phyloP scores from a whole-genome alignment of 805 yeast genomes.

The Cyberlindnera euphorbiiphila region DNA sequence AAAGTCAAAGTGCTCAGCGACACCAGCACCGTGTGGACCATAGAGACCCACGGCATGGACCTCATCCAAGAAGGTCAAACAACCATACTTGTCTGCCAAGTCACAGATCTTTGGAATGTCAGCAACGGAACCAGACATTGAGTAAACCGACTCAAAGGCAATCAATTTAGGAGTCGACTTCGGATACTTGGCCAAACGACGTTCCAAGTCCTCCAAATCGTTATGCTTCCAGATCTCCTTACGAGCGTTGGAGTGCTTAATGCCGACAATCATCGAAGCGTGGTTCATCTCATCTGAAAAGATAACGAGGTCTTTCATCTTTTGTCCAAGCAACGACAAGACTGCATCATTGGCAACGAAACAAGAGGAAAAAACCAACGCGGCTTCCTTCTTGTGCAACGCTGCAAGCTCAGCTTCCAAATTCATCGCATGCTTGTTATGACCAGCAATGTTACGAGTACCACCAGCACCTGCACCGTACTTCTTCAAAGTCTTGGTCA shows the following conservation, averaged over 20 bases:
- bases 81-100: conserved; percentile 96
- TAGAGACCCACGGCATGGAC: conserved; percentile 99
- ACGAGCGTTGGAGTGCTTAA: conserved; percentile 80
- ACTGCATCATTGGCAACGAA: conserved; percentile 97
- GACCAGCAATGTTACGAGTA: conserved; percentile 98
- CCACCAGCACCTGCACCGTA: conserved; percentile 99
- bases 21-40: conserved; percentile 99
- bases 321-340: conserved; percentile 84
- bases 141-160: conserved; percentile 95
- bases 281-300: conserved; percentile 93
- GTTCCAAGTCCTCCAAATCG: conserved; percentile 79
- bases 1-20: conserved; percentile 93
- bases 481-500: conserved; percentile 75
- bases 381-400: conserved; percentile 91
- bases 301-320: conserved; percentile 82
- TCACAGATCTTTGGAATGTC: conserved; percentile 92
- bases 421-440: conserved; percentile 81
- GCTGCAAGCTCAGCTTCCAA: conserved; percentile 86
- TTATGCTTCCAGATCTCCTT: conserved; percentile 93
- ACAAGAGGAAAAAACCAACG: conserved; percentile 92
- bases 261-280: conserved; percentile 97
- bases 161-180: conserved; percentile 86
- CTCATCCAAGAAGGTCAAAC: conserved; percentile 93
- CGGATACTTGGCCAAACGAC: conserved; percentile 73
- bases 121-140: conserved; percentile 97